Evolutionary conservation across 306 rosid species (phyloP), one percentile per base, ranked within the genome.

Genomic region (Ceratonia siliqua): DNA sequence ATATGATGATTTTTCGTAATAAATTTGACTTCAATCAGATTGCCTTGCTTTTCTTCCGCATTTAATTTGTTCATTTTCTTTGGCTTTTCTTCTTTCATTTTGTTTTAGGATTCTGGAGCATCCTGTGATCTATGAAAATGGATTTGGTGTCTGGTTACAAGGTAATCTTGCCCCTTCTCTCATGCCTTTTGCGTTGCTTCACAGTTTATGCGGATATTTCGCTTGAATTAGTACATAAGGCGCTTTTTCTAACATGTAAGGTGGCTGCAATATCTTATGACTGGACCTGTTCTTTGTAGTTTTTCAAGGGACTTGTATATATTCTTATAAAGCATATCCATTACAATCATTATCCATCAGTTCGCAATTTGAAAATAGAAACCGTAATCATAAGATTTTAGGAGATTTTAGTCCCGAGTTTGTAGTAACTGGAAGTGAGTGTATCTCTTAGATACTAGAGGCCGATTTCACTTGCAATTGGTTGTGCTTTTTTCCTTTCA

Each of bases 121-220:
- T 17, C 76, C 56, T 59, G 49, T 78, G 68, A 75, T 83, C 76
- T 12, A n/a, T 66, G 82, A 75, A 32, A 35, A 95, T 95, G 99
- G 96, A 95, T 92, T 90, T 95, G 88, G 87, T 89, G 72, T 92
- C 97, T 83, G 90, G 98, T 68, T 95, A 95, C 83, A 95, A 95
- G 98, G 96, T 93, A 80, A 56, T 10, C 53, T 39, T 61, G 8
- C 56, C 28, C 53, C 5, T 39, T 39, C 14, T 20, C 63, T 68
- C 18, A 20, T 5, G 10, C 20, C 20, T 12, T 10, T 36, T 57
- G 13, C n/a, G 17, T 54, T 50, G 36, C 20, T 48, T 36, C 28
- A 15, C 43, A 49, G 41, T 50, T 36, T 62, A 8, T 15, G 36
- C 5, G 11, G 30, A 42, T n/a, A 3, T 50, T 3, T 20, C 32